These are phyloP conservation scores for Vishniacozyma victoriae DNA, from an alignment of 768 basidiomycete species.

Conservation along the genomic window DNA sequence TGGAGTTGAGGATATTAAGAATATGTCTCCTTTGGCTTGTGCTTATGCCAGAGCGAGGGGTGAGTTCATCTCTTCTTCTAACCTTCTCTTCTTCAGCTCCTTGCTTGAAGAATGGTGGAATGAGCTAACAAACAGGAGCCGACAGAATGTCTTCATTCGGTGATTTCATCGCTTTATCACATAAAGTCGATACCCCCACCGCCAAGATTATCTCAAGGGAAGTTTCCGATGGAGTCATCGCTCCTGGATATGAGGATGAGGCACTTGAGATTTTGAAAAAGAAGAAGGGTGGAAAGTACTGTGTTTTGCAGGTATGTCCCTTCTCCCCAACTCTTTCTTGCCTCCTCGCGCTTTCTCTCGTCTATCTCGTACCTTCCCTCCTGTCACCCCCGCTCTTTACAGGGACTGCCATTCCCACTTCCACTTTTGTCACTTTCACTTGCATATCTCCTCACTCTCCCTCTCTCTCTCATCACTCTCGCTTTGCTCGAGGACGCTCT, in stretches of 20 bases:
- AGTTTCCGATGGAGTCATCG: slow-evolving; percentile 96
- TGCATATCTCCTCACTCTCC: no score
- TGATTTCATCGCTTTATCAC: slow-evolving; percentile 94
- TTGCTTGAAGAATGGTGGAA: background rate
- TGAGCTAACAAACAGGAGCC: slow-evolving; percentile 57
- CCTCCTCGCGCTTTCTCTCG: no score
- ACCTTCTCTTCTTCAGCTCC: background rate
- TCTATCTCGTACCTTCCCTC: no score
- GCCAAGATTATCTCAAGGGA: slow-evolving; percentile 97
- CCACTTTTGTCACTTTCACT: no score
- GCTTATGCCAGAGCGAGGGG: slow-evolving; percentile 96
- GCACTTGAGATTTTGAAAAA: slow-evolving; percentile 85
- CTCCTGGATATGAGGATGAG: slow-evolving; percentile 80
- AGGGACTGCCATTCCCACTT: no score
- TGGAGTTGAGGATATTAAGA: slow-evolving; percentile 87
- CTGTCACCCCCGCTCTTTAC: no score
- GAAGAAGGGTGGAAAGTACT: slow-evolving; percentile 99
- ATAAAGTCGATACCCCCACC: slow-evolving; percentile 85
- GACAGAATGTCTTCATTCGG: slow-evolving; percentile 99
- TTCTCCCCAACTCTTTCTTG: background rate
- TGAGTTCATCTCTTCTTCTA: slow-evolving; percentile 43
- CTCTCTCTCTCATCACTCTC: no score
- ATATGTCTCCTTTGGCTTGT: slow-evolving; percentile 76
- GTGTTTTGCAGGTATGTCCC: slow-evolving; percentile 72
- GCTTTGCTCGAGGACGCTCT: no score